These are phyloP conservation scores for Penicillium hordei DNA, from an alignment of 2,329 filamentous ascomycete genomes.

Conservation along the genomic window DNA sequence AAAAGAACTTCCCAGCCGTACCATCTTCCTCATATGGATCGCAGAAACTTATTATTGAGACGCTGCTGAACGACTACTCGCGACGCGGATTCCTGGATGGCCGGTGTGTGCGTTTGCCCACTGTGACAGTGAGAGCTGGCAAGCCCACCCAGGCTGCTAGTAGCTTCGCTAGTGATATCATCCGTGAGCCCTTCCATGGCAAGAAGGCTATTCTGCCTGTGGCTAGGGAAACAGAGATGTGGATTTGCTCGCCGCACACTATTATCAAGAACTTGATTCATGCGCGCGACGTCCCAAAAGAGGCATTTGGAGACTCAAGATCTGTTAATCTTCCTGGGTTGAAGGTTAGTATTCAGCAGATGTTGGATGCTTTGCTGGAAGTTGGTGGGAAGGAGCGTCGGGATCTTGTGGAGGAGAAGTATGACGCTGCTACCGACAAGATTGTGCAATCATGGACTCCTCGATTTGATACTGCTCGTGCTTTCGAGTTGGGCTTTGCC, in stretches of 20 bases:
- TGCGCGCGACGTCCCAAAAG: constrained; percentile 51
- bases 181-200: constrained; percentile 54
- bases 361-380: constrained; percentile 59
- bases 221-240: constrained; percentile 53
- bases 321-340: constrained; percentile 57
- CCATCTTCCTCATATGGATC: constrained; percentile 53
- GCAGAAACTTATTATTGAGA: constrained; percentile 55
- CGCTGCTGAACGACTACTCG: constrained; percentile 53
- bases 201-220: constrained; percentile 54
- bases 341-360: constrained; percentile 58
- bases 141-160: constrained; percentile 53
- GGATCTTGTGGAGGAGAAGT: constrained; percentile 55
- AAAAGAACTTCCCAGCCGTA: constrained; percentile 49
- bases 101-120: constrained; percentile 50
- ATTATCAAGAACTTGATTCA: constrained; percentile 57
- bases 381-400: constrained; percentile 58
- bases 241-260: constrained; percentile 58
- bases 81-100: constrained; percentile 52
- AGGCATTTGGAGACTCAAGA: constrained; percentile 54
- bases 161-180: constrained; percentile 54
- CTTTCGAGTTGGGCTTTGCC: constrained; percentile 50
- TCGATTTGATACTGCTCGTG: constrained; percentile 56
- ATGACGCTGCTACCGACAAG: constrained; percentile 54
- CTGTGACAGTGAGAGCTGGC: constrained; percentile 53
- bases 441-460: constrained; percentile 63